Base-by-base conservation (phyloP, 2,329 filamentous ascomycete genomes). In the Ascochyta clinopodiicola region DNA sequence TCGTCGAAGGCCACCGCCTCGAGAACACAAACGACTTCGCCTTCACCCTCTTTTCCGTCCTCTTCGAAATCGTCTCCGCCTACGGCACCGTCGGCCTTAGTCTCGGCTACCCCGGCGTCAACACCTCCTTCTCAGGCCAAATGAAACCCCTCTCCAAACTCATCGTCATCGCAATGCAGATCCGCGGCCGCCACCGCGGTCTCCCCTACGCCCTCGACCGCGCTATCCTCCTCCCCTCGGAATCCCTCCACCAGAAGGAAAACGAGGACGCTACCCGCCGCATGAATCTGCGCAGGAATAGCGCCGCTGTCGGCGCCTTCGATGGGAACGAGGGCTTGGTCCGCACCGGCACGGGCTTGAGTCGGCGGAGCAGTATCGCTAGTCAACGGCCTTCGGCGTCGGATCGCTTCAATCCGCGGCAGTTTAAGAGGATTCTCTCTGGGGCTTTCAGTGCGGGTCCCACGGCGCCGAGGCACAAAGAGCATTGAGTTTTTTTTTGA, bases 21-120 rank as follows among this genome's bases (percentile, higher is more conserved):
- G 81, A 90, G 70, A 83, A 84, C 64, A 78, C 75, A 22, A 80
- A 87, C 56, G 78, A 87, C 46, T 80, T 80, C 58, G 71, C 76
- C 8, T 83, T 82, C 69, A 80, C 77, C 6, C 77, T 81, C 54
- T 83, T 82, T 68, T 74, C 74, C 40, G 75, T 77, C 13, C 70
- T 78, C 17, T 77, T 78, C 57, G 75, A 77, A 51, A 77, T 78
- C 51, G 69, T 78, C 25, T 75, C 72, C n/a, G 75, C 75, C 0
- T 77, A 77, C 64, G 96, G 95, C 60, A 99, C 95, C 1, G 95
- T 99, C 24, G 95, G 95, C 0, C 79, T 99, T 53, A 94, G 89
- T 44, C 82, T 99, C 15, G 95, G 95, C 6, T 96, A 94, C 59
- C 82, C 89, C 0, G 80, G 78, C 19, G 82, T 87, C 73, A 90